Percentiles rank a stretch among this genome's conserved stretches.
These are phyloP conservation scores for Verticillium zaregamsianum DNA, from an alignment of 2,329 filamentous ascomycete genomes.

Conservation along the genomic window DNA sequence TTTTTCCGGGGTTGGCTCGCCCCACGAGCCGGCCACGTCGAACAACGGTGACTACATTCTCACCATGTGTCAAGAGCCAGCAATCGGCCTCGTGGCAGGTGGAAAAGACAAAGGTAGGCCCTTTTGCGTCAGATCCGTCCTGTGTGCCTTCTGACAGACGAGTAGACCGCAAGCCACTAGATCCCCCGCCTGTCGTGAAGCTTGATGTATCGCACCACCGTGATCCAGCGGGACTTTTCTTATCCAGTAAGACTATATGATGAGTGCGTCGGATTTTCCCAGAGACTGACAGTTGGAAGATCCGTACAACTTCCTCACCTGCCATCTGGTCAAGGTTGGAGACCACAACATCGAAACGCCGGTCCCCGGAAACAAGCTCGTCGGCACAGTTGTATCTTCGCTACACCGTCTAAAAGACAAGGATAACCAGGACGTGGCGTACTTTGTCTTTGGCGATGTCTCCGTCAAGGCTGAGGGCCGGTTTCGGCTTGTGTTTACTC, in stretches of 20 bases:
- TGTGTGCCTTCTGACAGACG: not conserved
- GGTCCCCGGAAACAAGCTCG: slow-evolving; percentile 44
- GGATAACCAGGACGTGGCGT: slow-evolving; percentile 73
- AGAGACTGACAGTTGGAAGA: slow-evolving; percentile 20
- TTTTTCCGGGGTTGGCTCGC: not conserved
- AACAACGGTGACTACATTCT: not conserved
- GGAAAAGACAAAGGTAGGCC: not conserved
- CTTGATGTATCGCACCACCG: slow-evolving; percentile 46
- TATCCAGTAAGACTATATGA: slow-evolving; percentile 50
- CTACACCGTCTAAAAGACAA: slow-evolving; percentile 77
- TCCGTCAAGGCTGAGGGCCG: slow-evolving; percentile 71
- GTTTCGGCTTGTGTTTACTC: slow-evolving; percentile 70
- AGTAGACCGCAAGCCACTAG: slow-evolving; percentile 76
- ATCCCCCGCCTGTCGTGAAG: slow-evolving; percentile 82
- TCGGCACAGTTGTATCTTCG: slow-evolving; percentile 74
- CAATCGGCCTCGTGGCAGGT: not conserved
- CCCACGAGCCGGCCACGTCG: not conserved
- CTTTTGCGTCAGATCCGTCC: not conserved
- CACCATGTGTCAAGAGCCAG: not conserved
- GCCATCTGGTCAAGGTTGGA: slow-evolving; percentile 36
- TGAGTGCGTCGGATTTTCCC: not conserved
- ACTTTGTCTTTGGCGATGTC: slow-evolving; percentile 88
- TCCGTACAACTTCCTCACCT: slow-evolving; percentile 46
- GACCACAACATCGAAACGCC: slow-evolving; percentile 21
- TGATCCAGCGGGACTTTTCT: slow-evolving; percentile 29